Conservation (phyloP, 2,329 filamentous ascomycete genomes). For the Clarireedia hainanense region DNA sequence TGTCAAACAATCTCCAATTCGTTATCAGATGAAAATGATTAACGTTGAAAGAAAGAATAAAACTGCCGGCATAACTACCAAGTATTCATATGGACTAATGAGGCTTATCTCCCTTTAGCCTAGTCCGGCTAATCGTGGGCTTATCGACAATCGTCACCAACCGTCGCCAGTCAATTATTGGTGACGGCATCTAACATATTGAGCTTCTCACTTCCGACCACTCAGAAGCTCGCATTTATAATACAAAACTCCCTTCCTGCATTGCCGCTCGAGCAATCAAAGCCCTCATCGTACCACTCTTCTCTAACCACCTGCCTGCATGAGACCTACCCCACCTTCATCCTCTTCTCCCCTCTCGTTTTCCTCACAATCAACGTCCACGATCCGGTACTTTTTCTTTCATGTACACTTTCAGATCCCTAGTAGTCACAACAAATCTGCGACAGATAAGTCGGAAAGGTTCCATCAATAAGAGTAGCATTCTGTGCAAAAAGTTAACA, state of each 20-base stretch:
- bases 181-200: conserved; percentile 8
- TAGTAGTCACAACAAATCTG: not conserved
- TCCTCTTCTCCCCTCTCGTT: not conserved
- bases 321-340: not conserved
- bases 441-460: conserved; percentile 7
- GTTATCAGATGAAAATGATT: too few relatives aligned
- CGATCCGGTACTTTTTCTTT: not conserved
- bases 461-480: conserved; percentile 7
- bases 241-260: not conserved
- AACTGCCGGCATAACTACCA: too few relatives aligned
- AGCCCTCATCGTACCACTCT: conserved; percentile 2
- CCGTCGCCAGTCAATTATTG: not conserved
- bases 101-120: not conserved
- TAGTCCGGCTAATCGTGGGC: not conserved
- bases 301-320: not conserved
- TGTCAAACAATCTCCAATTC: too few relatives aligned
- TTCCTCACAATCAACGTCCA: not conserved
- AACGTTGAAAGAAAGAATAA: too few relatives aligned
- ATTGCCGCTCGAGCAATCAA: not conserved
- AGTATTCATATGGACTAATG: not conserved
- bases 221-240: not conserved
- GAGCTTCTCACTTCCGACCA: not conserved
- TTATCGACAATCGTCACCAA: not conserved
- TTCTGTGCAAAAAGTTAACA: not conserved
- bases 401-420: conserved; percentile 5